Evolutionary conservation across 2,329 filamentous ascomycete genomes (phyloP).

Genomic region (Fusarium sp.): DNA sequence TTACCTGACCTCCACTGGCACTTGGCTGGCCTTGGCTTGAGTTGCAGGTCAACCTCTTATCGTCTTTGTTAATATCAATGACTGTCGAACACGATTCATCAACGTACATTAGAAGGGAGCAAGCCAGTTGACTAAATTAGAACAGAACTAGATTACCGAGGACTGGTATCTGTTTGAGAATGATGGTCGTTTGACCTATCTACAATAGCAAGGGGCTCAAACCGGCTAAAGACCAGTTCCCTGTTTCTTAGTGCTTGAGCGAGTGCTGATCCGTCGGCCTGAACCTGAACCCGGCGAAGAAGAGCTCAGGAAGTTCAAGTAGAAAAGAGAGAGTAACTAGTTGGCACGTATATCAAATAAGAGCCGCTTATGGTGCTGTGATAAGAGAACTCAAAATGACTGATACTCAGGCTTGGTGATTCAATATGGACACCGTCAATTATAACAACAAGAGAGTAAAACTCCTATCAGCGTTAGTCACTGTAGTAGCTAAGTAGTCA

Average conservation of each 20-base stretch:
- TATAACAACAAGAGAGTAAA: constrained; percentile 2
- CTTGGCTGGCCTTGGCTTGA: constrained; percentile 22
- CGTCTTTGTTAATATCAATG: background rate
- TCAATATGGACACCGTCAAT: background rate
- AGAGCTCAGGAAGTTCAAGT: background rate
- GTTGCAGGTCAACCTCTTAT: constrained; percentile 10
- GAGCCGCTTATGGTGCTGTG: constrained; percentile 1
- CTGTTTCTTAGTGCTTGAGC: constrained; percentile 21
- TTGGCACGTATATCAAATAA: background rate
- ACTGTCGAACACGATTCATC: constrained; percentile 4
- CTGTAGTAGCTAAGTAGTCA: background rate
- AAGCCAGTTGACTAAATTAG: constrained; percentile 9
- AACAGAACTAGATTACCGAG: constrained; percentile 13
- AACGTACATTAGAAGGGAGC: background rate
- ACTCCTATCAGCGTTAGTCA: background rate
- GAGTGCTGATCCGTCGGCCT: constrained; percentile 14
- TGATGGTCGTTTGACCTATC: constrained; percentile 14
- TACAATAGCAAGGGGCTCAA: constrained; percentile 29
- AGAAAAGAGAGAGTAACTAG: no score
- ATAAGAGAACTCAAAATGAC: constrained; percentile 5
- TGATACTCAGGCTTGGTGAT: constrained; percentile 9
- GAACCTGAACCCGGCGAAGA: constrained; percentile 21
- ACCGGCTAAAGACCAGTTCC: constrained; percentile 37
- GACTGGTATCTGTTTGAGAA: constrained; percentile 16
- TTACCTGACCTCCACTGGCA: constrained; percentile 1